A percentile compares a stretch with the other conserved stretches of the same genome.
These are phyloP conservation scores for Cryptococcus sp. DNA, from an alignment of 1,284 basidiomycete genomes.

Conservation along the genomic window DNA sequence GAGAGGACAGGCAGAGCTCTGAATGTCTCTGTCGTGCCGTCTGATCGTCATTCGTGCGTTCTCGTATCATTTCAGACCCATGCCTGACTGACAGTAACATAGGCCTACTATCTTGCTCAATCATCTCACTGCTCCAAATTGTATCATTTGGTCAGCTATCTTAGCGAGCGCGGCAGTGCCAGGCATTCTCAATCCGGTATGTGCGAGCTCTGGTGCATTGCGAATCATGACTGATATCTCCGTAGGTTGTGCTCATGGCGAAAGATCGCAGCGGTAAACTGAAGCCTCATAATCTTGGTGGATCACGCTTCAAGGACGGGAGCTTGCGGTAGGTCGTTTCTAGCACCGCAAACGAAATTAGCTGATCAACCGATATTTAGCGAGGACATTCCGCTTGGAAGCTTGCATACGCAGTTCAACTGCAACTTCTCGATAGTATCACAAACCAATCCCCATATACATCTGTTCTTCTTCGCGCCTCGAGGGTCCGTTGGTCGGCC, in stretches of 20 bases:
- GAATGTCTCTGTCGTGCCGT: constrained; percentile 93
- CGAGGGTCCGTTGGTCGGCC: constrained; percentile 70
- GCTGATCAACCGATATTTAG: constrained; percentile 44
- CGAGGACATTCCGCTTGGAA: constrained; percentile 92
- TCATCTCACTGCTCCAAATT: constrained; percentile 91
- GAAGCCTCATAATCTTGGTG: constrained; percentile 90
- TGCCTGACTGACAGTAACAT: constrained; percentile 1
- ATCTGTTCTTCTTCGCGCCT: constrained; percentile 96
- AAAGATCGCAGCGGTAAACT: constrained; percentile 81
- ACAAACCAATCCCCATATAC: constrained; percentile 93
- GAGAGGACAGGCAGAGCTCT: constrained; percentile 84
- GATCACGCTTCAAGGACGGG: constrained; percentile 85
- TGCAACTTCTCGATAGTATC: constrained; percentile 95
- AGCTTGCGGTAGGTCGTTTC: constrained; percentile 64
- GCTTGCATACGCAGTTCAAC: constrained; percentile 90
- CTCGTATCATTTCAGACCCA: background rate
- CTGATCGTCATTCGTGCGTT: constrained; percentile 84
- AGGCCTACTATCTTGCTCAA: constrained; percentile 94
- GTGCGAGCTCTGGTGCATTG: constrained; percentile 1
- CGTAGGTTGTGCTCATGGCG: constrained; percentile 88
- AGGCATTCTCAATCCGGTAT: constrained; percentile 50
- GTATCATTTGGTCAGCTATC: constrained; percentile 61
- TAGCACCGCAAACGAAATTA: background rate
- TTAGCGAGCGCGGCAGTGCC: constrained; percentile 53
- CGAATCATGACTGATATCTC: constrained; percentile 62